A percentile compares a stretch with the other conserved stretches of the same genome.
phyloP scores from a whole-genome alignment of 352 stramenopile species.

The Phytophthora cactorum region DNA sequence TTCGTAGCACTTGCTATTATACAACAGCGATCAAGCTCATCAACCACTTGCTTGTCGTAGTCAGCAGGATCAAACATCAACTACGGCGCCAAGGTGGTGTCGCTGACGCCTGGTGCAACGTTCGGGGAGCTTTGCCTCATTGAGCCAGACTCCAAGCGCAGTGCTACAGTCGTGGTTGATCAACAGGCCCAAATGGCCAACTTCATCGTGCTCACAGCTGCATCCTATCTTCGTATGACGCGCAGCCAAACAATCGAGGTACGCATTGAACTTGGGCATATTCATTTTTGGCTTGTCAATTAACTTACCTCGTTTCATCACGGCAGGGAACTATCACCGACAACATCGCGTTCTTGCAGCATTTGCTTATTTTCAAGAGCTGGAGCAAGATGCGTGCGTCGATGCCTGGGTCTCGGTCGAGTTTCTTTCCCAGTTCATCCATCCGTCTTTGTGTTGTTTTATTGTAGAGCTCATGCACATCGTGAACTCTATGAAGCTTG shows the following conservation, averaged over 20 bases:
- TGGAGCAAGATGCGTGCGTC: constrained; percentile 87
- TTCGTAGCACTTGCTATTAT: not conserved
- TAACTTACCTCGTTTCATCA: not conserved
- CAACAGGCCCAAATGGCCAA: constrained; percentile 67
- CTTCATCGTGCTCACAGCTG: constrained; percentile 85
- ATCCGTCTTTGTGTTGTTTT: not conserved
- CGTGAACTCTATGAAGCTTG: constrained; percentile 86
- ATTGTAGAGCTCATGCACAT: constrained; percentile 82
- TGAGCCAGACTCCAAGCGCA: constrained; percentile 86
- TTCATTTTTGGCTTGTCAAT: not conserved
- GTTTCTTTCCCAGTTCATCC: not conserved
- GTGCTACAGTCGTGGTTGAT: constrained; percentile 83
- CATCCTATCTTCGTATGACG: constrained; percentile 85
- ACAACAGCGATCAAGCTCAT: not conserved
- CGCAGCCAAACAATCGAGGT: constrained; percentile 79
- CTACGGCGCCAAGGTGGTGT: constrained; percentile 72
- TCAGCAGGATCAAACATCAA: constrained; percentile 48
- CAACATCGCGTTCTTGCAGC: constrained; percentile 85
- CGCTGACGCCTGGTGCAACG: constrained; percentile 75
- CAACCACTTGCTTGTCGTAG: constrained; percentile 19
- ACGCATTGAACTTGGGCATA: not conserved
- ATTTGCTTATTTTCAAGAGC: constrained; percentile 77
- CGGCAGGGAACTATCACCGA: constrained; percentile 78
- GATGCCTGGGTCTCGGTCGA: too few relatives aligned
- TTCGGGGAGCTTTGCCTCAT: constrained; percentile 89